Conservation (phyloP, 2,329 filamentous ascomycete genomes). For the Neonectria faginata region DNA sequence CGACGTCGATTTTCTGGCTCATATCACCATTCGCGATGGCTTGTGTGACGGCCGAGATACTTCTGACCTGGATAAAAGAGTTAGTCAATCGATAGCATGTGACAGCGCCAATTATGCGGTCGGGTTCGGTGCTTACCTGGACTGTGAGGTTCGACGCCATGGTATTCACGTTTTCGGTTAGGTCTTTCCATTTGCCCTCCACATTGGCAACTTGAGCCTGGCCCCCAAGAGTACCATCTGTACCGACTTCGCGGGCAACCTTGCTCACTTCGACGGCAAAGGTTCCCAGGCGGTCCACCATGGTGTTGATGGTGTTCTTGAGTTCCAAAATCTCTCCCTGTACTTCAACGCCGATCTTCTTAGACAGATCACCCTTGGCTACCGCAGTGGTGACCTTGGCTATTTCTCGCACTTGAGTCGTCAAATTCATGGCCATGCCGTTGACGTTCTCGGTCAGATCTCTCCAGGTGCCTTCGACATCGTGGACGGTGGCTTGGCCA, state of each 20-base stretch:
- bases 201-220: slow-evolving; percentile 95
- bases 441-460: slow-evolving; percentile 97
- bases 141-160: slow-evolving; percentile 77
- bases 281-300: slow-evolving; percentile 96
- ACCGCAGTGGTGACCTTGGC: slow-evolving; percentile 97
- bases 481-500: slow-evolving; percentile 94
- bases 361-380: slow-evolving; percentile 91
- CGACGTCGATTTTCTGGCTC: slow-evolving; percentile 94
- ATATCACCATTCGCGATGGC: slow-evolving; percentile 96
- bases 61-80: slow-evolving; percentile 72
- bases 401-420: slow-evolving; percentile 97
- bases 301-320: slow-evolving; percentile 98
- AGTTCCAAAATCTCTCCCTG: slow-evolving; percentile 94
- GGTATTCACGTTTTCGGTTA: slow-evolving; percentile 90
- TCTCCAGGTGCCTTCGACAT: slow-evolving; percentile 97
- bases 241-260: slow-evolving; percentile 94
- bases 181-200: slow-evolving; percentile 97
- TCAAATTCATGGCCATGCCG: slow-evolving; percentile 98
- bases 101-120: neutral
- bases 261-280: slow-evolving; percentile 98
- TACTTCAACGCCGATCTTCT: slow-evolving; percentile 95
- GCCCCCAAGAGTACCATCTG: slow-evolving; percentile 92
- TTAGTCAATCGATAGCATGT: slow-evolving; percentile 15
- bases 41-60: slow-evolving; percentile 93
- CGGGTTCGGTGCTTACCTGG: slow-evolving; percentile 58